phyloP scores from a whole-genome alignment of 2,329 filamentous ascomycete species.

The Hypoxylon sp. region DNA sequence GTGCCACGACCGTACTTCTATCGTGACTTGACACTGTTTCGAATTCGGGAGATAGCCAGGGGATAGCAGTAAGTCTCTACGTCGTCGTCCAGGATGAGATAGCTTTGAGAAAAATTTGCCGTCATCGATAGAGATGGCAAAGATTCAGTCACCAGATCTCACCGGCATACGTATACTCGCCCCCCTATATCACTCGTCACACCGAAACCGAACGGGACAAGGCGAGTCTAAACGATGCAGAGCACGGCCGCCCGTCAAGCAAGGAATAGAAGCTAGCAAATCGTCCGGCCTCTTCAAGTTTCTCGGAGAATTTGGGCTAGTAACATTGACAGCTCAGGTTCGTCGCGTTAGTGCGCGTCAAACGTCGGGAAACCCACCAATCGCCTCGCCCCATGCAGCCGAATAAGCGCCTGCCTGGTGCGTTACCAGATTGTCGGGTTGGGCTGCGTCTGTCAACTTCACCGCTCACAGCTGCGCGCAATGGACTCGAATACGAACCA shows the following conservation, averaged over 20 bases:
- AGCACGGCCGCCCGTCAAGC: background rate
- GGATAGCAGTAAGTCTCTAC: slow-evolving; percentile 1
- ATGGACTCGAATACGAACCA: slow-evolving; percentile 8
- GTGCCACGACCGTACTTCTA: background rate
- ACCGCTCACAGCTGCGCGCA: background rate
- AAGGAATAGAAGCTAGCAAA: background rate
- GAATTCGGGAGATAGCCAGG: background rate
- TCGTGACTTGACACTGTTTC: background rate
- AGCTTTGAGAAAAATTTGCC: background rate
- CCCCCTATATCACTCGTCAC: no score
- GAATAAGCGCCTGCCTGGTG: slow-evolving; percentile 27
- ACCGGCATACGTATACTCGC: slow-evolving; percentile 2
- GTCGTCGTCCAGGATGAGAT: background rate
- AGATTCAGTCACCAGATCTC: background rate
- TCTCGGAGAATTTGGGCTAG: background rate
- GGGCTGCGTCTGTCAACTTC: slow-evolving; percentile 4
- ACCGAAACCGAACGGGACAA: slow-evolving; percentile 4
- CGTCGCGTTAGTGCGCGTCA: slow-evolving; percentile 20
- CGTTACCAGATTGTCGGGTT: slow-evolving; percentile 25
- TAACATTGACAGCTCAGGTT: background rate
- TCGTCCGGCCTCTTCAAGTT: background rate
- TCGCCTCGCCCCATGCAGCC: slow-evolving; percentile 4
- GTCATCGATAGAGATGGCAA: background rate
- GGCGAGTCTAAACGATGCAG: slow-evolving; percentile 1
- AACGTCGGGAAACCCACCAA: slow-evolving; percentile 18